Percentiles rank a stretch among this genome's conserved stretches.
phyloP scores from a whole-genome alignment of 495 filamentous ascomycete species.

The Talaromyces proteolyticus region DNA sequence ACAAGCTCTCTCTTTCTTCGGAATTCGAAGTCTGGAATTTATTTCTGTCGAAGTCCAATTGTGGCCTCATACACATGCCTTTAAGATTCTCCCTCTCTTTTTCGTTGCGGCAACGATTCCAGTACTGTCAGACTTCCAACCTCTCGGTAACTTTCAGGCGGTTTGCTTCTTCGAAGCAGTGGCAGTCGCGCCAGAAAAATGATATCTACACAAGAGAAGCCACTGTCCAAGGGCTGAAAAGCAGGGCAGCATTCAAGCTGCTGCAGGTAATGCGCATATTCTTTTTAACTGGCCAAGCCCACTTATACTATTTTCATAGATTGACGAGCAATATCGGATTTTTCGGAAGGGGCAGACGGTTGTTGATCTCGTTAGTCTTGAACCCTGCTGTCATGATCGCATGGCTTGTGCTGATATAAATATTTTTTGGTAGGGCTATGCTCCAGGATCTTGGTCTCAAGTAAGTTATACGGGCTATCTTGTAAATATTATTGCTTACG shows the following conservation, averaged over 20 bases:
- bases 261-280: conserved; percentile 52
- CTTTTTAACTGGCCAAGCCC: not conserved
- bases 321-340: conserved; percentile 73
- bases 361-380: conserved; percentile 64
- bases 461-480: conserved; percentile 28
- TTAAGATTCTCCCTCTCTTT: not conserved
- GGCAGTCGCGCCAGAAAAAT: conserved; percentile 68
- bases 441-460: conserved; percentile 93
- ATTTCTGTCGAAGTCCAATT: too few relatives aligned
- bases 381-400: not conserved
- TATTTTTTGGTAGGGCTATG: conserved; percentile 63
- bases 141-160: conserved; percentile 7
- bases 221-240: conserved; percentile 70
- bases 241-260: conserved; percentile 89
- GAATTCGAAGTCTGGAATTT: too few relatives aligned
- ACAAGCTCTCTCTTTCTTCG: too few relatives aligned
- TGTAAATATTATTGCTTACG: not conserved
- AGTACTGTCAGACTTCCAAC: not conserved
- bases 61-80: not conserved
- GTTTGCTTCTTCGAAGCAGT: conserved; percentile 67
- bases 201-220: conserved; percentile 70
- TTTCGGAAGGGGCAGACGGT: conserved; percentile 79
- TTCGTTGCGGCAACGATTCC: not conserved
- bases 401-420: conserved; percentile 5
- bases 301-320: conserved; percentile 32